A percentile compares a stretch with the other conserved stretches of the same genome.
Conservation (phyloP, 345 rosid genomes). For the Eutrema japonicum region DNA sequence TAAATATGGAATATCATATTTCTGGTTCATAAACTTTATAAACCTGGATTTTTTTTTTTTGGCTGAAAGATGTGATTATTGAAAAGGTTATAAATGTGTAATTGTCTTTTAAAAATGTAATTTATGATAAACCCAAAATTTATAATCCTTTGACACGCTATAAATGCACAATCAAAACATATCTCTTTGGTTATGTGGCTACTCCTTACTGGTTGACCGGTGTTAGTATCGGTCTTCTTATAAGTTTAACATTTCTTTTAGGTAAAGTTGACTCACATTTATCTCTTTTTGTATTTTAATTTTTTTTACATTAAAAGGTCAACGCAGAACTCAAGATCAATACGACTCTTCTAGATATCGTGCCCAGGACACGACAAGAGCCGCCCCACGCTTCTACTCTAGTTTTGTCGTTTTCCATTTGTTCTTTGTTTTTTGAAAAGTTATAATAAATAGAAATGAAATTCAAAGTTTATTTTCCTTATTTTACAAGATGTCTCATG, state of each 20-base stretch:
- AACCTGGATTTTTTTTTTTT: not conserved
- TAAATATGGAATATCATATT: not conserved
- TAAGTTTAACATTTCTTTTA: slow-evolving; percentile 3
- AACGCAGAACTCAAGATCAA: slow-evolving; percentile 42
- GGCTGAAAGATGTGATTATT: not conserved
- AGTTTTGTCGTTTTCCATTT: slow-evolving; percentile 33
- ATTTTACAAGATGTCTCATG: not conserved
- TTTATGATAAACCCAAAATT: not conserved
- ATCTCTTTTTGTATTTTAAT: not conserved
- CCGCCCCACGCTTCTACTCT: slow-evolving; percentile 47
- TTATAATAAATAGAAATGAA: not conserved
- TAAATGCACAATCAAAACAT: slow-evolving; percentile 12
- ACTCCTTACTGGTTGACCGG: slow-evolving; percentile 30
- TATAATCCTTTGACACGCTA: slow-evolving; percentile 2
- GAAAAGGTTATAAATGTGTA: slow-evolving; percentile 1
- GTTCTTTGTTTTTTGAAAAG: not conserved
- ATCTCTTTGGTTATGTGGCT: slow-evolving; percentile 27
- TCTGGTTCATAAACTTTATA: not conserved
- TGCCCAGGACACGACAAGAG: slow-evolving; percentile 42
- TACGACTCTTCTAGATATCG: slow-evolving; percentile 41
- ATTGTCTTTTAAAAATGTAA: not conserved
- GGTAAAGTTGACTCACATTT: slow-evolving; percentile 38
- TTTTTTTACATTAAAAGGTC: slow-evolving; percentile 21
- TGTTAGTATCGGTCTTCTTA: slow-evolving; percentile 12
- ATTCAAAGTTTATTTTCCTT: not conserved